These are phyloP conservation scores for Saprolegnia diclina DNA, from an alignment of 352 stramenopile species.

Conservation along the genomic window DNA sequence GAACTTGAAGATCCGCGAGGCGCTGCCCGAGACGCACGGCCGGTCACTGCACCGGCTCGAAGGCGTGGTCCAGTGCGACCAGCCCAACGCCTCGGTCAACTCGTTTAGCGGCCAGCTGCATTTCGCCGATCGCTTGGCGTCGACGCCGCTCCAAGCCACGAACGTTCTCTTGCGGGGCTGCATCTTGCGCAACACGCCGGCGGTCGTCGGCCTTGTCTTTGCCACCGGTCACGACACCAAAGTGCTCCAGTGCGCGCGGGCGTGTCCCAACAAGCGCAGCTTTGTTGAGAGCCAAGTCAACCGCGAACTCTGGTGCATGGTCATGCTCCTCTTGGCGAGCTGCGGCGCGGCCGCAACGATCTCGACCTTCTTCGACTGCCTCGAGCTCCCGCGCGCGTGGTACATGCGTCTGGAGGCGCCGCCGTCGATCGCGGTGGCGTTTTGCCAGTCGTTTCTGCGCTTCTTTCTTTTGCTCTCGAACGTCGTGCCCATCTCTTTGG, in stretches of 20 bases:
- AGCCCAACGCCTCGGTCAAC: slow-evolving; percentile 68
- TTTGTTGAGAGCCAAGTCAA: slow-evolving; percentile 75
- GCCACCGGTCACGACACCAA: slow-evolving; percentile 89
- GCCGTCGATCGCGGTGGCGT: neutral
- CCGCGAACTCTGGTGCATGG: slow-evolving; percentile 68
- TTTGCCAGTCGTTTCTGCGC: slow-evolving; percentile 52
- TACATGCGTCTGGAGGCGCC: slow-evolving; percentile 25
- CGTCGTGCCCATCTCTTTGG: slow-evolving; percentile 95
- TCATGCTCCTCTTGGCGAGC: slow-evolving; percentile 58
- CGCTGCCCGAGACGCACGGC: slow-evolving; percentile 29
- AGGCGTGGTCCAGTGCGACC: slow-evolving; percentile 59
- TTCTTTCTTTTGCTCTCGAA: slow-evolving; percentile 93
- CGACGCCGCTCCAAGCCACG: slow-evolving; percentile 7
- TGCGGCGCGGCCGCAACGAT: slow-evolving; percentile 48
- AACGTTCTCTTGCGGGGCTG: slow-evolving; percentile 92
- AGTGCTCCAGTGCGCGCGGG: slow-evolving; percentile 67
- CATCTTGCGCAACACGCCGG: slow-evolving; percentile 92
- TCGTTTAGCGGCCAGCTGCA: slow-evolving; percentile 60
- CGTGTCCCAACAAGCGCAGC: slow-evolving; percentile 82
- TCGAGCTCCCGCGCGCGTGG: slow-evolving; percentile 27
- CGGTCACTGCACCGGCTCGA: slow-evolving; percentile 25
- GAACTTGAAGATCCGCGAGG: slow-evolving; percentile 84
- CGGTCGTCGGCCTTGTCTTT: slow-evolving; percentile 89
- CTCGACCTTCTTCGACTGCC: slow-evolving; percentile 35
- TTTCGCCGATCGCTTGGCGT: slow-evolving; percentile 19